Conservation (phyloP, 78 protist species). For the Reticulomyxa filosa region DNA sequence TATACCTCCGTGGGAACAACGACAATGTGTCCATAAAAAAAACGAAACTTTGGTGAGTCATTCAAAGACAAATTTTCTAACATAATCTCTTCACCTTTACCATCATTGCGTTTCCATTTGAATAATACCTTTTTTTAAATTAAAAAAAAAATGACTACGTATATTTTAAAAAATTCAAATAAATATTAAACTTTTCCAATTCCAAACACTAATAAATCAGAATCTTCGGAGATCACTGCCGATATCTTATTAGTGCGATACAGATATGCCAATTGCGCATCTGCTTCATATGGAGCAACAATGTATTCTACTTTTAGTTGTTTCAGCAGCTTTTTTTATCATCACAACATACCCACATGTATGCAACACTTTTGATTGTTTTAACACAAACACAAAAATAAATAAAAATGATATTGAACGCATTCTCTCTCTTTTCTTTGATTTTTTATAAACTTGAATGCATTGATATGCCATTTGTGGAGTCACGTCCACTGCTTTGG, state of each 20-base stretch:
- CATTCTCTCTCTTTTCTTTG: too few species aligned
- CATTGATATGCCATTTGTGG: constrained; percentile 42
- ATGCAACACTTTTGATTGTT: too few species aligned
- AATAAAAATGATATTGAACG: too few species aligned
- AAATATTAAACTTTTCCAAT: constrained; percentile 5
- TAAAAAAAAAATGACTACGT: background rate
- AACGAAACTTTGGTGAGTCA: too few species aligned
- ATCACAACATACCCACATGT: too few species aligned
- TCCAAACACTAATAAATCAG: constrained; percentile 77
- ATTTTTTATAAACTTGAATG: constrained; percentile 11
- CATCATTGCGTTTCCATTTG: too few species aligned
- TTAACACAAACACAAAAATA: too few species aligned
- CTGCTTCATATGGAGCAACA: constrained; percentile 99
- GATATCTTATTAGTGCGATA: constrained; percentile 15
- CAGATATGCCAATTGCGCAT: constrained; percentile 90
- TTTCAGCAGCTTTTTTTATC: constrained; percentile 35
- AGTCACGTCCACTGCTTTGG: constrained; percentile 43
- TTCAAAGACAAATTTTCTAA: too few species aligned
- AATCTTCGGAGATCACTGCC: constrained; percentile 81
- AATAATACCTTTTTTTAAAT: too few species aligned
- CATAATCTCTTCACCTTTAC: too few species aligned
- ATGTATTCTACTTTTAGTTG: constrained; percentile 25
- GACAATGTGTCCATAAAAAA: too few species aligned
- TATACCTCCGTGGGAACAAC: too few species aligned
- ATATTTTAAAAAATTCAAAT: background rate